Base-by-base conservation (phyloP, 2,329 filamentous ascomycete genomes). In the Knufia petricola region DNA sequence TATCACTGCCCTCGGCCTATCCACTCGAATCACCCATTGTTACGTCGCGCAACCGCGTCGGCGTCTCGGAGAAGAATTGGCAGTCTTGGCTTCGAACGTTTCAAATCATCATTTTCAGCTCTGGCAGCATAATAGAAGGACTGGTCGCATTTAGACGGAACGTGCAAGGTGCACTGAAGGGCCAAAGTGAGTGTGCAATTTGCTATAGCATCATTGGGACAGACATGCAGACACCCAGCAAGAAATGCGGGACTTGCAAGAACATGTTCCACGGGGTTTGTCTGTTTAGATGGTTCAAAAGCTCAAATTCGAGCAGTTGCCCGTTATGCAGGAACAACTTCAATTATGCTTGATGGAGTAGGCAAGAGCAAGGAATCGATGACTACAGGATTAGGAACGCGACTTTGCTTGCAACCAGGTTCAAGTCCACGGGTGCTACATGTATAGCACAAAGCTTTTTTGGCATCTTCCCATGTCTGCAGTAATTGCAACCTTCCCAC, bases 211-310 rank as follows among this genome's bases (percentile, higher is more conserved):
- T 98, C 61, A 87, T 98, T 55, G 87, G 87, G 15, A 80, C 79
- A 6, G 89, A 95, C 64, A 86, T 86, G 72, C 84, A 85, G 66
- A 79, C 94, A 64, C 92, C 92, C 0, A 90, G 92, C 64, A 96
- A 96, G 74, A 76, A 79, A 48, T 98, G 92, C 65, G 74, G 77
- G 40, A 96, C 90, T 1, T 98, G 92, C 75, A 90, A 88, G 73
- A 90, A 98, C 67, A 71, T 85, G 46, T 98, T 96, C 72, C 92
- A 98, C 67, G 78, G 83, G 1, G 78, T 79, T 2, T 98, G 92
- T 69, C 68, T 98, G 67, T 95, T 87, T 71, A 89, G 90, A 68
- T 98, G 92, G 92, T 96, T 98, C 73, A 85, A 87, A 74, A 90
- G 77, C 59, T 95, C 88, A 64, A 94, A 87, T 66, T 83, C 87